Evolutionary conservation across 306 rosid species (phyloP).

Genomic region (Psophocarpus tetragonolobus): DNA sequence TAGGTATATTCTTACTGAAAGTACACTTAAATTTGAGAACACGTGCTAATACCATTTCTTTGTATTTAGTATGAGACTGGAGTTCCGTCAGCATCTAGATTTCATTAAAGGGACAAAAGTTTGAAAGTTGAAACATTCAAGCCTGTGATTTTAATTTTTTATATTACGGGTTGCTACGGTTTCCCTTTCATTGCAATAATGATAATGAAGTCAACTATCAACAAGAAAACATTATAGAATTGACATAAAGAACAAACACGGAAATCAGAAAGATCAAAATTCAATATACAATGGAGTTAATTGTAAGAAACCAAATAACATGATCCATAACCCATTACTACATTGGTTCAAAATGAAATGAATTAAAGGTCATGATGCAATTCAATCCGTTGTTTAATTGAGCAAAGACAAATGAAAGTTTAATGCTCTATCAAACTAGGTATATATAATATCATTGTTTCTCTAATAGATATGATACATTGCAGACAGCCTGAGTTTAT

Average conservation of each 20-base stretch:
- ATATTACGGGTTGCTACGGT: conserved; percentile 15
- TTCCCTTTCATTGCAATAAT: conserved; percentile 26
- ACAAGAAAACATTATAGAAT: background rate
- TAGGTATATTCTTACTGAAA: too few relatives aligned
- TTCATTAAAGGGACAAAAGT: conserved; percentile 25
- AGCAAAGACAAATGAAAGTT: background rate
- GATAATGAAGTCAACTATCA: conserved; percentile 35
- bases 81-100: conserved; percentile 36
- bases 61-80: background rate
- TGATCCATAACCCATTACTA: background rate
- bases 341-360: background rate
- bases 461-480: background rate
- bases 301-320: background rate
- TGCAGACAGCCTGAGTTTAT: background rate
- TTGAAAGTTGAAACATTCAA: conserved; percentile 30
- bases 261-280: conserved; percentile 6
- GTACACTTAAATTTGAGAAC: too few relatives aligned
- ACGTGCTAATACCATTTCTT: background rate
- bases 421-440: background rate
- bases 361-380: background rate
- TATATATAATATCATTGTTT: background rate
- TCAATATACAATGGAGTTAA: background rate
- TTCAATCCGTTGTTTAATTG: background rate
- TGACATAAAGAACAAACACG: background rate
- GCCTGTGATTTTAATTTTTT: background rate